Evolutionary conservation across 495 filamentous ascomycete genomes (phyloP).

Genomic region (Lindgomyces ingoldianus): DNA sequence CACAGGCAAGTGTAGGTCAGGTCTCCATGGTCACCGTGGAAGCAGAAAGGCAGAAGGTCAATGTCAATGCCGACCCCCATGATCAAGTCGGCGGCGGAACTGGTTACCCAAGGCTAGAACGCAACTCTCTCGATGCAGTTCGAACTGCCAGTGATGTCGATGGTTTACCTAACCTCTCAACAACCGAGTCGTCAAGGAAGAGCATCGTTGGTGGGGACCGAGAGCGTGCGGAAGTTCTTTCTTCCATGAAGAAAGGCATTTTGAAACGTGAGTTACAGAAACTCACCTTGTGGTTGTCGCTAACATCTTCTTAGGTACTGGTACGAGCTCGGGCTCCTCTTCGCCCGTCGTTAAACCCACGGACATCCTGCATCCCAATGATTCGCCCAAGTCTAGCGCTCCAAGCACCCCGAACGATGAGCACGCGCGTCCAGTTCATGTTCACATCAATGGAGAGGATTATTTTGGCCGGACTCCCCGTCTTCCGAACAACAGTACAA

Average conservation of each 20-base stretch:
- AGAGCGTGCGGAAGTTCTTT: conserved; percentile 87
- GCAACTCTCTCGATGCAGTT: conserved; percentile 68
- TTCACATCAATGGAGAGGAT: conserved; percentile 50
- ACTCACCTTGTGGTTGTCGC: background rate
- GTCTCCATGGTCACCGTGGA: conserved; percentile 96
- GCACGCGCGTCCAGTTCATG: conserved; percentile 38
- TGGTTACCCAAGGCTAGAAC: conserved; percentile 86
- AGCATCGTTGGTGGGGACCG: conserved; percentile 89
- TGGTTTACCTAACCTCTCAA: conserved; percentile 53
- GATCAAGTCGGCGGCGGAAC: conserved; percentile 72
- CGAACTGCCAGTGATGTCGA: conserved; percentile 47
- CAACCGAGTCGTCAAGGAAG: conserved; percentile 62
- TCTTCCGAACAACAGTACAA: conserved; percentile 66
- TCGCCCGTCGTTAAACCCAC: conserved; percentile 64
- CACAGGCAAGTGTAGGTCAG: conserved; percentile 71
- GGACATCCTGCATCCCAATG: conserved; percentile 65
- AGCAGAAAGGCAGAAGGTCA: conserved; percentile 78
- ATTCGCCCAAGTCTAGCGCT: conserved; percentile 78
- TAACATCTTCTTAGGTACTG: conserved; percentile 50
- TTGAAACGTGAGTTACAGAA: conserved; percentile 74
- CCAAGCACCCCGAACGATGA: conserved; percentile 83
- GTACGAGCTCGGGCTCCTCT: conserved; percentile 64
- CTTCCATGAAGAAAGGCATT: conserved; percentile 89
- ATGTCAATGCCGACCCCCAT: conserved; percentile 71
- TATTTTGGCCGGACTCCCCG: conserved; percentile 81